These are phyloP conservation scores for Caryopteris hybrid DNA, from an alignment of 305 asterid species.

Conservation along the genomic window DNA sequence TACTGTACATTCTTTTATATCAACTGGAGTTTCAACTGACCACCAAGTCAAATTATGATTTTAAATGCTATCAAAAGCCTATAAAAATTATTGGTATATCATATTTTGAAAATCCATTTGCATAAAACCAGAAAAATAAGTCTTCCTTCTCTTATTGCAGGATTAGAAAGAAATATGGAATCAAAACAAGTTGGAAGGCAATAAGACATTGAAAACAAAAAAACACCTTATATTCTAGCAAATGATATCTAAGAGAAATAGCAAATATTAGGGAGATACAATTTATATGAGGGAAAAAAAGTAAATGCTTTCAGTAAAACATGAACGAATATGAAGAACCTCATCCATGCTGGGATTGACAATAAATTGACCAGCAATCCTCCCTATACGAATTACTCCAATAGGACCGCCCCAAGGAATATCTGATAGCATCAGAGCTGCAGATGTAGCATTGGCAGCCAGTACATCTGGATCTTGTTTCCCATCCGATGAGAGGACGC, in stretches of 20 bases:
- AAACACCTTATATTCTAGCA: neutral
- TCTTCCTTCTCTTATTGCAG: neutral
- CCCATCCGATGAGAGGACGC: conserved; percentile 96
- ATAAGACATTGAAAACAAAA: neutral
- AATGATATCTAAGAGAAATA: neutral
- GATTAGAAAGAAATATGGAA: neutral
- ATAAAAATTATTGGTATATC: neutral
- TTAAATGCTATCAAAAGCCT: neutral
- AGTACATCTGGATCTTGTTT: conserved; percentile 92
- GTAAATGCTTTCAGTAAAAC: neutral
- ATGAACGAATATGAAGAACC: conserved; percentile 37
- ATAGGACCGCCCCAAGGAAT: conserved; percentile 99
- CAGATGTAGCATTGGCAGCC: conserved; percentile 97
- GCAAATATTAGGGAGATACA: neutral
- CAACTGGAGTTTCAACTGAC: neutral
- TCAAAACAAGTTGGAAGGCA: neutral
- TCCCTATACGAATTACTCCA: conserved; percentile 90
- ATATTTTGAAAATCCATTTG: neutral
- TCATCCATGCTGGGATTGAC: conserved; percentile 96
- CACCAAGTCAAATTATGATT: neutral
- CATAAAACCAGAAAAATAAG: neutral
- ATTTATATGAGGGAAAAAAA: neutral
- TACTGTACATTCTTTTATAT: neutral
- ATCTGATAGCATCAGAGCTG: conserved; percentile 95
- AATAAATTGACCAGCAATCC: conserved; percentile 70